Evolutionary conservation across 768 basidiomycete genomes (phyloP).

Genomic region (Leucosporidium yakuticum): DNA sequence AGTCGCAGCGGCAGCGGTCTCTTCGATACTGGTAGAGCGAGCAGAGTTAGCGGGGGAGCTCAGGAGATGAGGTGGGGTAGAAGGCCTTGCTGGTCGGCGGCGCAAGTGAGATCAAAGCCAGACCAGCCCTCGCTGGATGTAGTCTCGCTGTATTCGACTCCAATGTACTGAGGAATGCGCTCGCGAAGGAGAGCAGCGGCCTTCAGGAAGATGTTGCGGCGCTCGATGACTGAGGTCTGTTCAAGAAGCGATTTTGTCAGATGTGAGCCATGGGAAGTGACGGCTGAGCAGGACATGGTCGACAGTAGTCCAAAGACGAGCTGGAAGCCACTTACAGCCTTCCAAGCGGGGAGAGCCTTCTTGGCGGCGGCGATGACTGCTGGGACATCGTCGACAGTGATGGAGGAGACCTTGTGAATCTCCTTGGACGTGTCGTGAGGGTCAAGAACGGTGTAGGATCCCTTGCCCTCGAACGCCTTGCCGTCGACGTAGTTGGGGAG

Average conservation of each 20-base stretch:
- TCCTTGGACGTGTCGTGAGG: conserved; percentile 17
- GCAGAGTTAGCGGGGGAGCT: background rate
- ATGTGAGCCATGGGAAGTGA: background rate
- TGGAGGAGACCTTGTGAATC: conserved; percentile 19
- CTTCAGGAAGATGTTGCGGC: conserved; percentile 33
- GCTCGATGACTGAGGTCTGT: conserved; percentile 20
- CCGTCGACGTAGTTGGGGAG: conserved; percentile 24
- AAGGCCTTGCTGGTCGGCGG: conserved; percentile 9
- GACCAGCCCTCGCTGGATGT: conserved; percentile 17
- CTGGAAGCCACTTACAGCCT: conserved; percentile 2
- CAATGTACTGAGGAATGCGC: conserved; percentile 20
- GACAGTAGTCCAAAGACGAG: too few species aligned
- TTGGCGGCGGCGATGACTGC: conserved; percentile 7
- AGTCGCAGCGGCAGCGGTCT: conserved; percentile 24
- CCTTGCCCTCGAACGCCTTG: conserved; percentile 5
- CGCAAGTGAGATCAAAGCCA: conserved; percentile 14
- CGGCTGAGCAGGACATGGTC: too few species aligned
- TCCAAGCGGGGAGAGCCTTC: conserved; percentile 11
- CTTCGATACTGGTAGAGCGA: conserved; percentile 20
- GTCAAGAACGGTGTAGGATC: conserved; percentile 17
- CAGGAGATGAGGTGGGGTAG: background rate
- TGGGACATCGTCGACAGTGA: conserved; percentile 21
- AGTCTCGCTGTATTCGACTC: conserved; percentile 29
- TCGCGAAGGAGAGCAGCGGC: conserved; percentile 21
- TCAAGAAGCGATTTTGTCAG: too few species aligned